Conservation (phyloP, 2,329 filamentous ascomycete species). For the Cytospora chrysosperma region DNA sequence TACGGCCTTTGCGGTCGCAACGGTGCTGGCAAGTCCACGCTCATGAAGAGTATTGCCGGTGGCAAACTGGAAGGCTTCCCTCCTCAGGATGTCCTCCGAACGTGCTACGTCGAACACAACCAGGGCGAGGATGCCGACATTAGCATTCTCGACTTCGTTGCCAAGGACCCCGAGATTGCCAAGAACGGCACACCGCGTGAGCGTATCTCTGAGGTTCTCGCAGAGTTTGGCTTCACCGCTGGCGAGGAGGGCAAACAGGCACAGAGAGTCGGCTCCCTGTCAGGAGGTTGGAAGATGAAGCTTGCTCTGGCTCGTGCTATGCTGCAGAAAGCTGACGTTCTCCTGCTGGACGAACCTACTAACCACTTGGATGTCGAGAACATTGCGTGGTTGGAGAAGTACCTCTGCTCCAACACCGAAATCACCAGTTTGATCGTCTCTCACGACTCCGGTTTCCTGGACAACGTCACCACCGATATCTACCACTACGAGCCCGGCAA, state of each 20-base stretch:
- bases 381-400: slow-evolving; percentile 93
- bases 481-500: slow-evolving; percentile 97
- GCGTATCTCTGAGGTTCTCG: slow-evolving; percentile 78
- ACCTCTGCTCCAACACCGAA: slow-evolving; percentile 91
- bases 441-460: slow-evolving; percentile 96
- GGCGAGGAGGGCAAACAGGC: slow-evolving; percentile 87
- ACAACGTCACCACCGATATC: slow-evolving; percentile 97
- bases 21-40: slow-evolving; percentile 96
- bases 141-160: slow-evolving; percentile 89
- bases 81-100: slow-evolving; percentile 84
- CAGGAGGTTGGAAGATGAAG: slow-evolving; percentile 99
- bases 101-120: slow-evolving; percentile 98
- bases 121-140: slow-evolving; percentile 97
- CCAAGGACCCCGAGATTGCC: slow-evolving; percentile 83
- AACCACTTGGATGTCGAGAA: slow-evolving; percentile 97
- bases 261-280: slow-evolving; percentile 89
- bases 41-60: slow-evolving; percentile 94
- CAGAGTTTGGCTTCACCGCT: slow-evolving; percentile 89
- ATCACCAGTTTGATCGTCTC: slow-evolving; percentile 97
- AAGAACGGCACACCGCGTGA: slow-evolving; percentile 64
- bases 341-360: slow-evolving; percentile 96
- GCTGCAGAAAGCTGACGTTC: slow-evolving; percentile 93
- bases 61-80: slow-evolving; percentile 98
- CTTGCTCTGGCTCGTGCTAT: slow-evolving; percentile 92
- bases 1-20: slow-evolving; percentile 97